These are phyloP conservation scores for Claviceps sp. DNA, from an alignment of 2,329 filamentous ascomycete species.

Conservation along the genomic window DNA sequence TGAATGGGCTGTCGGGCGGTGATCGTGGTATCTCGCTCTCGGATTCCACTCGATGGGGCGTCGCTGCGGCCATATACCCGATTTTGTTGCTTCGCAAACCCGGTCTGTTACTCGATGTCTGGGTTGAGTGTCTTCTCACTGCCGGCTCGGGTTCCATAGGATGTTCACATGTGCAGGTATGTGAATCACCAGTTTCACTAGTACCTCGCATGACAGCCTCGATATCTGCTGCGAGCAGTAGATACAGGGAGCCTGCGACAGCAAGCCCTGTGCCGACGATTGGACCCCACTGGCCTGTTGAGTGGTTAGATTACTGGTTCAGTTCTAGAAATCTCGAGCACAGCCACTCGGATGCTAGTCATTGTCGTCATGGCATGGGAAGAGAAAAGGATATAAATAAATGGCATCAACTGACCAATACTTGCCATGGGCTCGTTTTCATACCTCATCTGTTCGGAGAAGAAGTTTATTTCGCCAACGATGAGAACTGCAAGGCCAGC, in stretches of 20 bases:
- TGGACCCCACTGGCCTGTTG: slow-evolving; percentile 43
- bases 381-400: neutral
- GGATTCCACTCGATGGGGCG: neutral
- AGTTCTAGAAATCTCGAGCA: no score
- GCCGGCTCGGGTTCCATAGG: neutral
- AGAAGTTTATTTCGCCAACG: slow-evolving; percentile 52
- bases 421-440: slow-evolving; percentile 50
- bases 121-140: neutral
- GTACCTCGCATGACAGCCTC: slow-evolving; percentile 6
- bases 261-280: slow-evolving; percentile 46
- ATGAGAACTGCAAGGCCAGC: slow-evolving; percentile 46
- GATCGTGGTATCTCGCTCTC: neutral
- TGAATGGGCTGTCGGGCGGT: neutral
- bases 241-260: slow-evolving; percentile 43
- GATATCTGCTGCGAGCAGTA: slow-evolving; percentile 29
- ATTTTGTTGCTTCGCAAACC: neutral
- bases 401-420: slow-evolving; percentile 33
- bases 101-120: neutral
- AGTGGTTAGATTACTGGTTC: neutral
- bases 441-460: slow-evolving; percentile 38
- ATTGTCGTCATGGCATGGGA: neutral
- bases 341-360: neutral
- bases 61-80: neutral
- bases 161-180: slow-evolving; percentile 10
- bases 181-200: neutral